A percentile compares a stretch with the other conserved stretches of the same genome.
These are phyloP conservation scores for Penicillium tannophilum DNA, from an alignment of 495 filamentous ascomycete genomes.

Conservation along the genomic window DNA sequence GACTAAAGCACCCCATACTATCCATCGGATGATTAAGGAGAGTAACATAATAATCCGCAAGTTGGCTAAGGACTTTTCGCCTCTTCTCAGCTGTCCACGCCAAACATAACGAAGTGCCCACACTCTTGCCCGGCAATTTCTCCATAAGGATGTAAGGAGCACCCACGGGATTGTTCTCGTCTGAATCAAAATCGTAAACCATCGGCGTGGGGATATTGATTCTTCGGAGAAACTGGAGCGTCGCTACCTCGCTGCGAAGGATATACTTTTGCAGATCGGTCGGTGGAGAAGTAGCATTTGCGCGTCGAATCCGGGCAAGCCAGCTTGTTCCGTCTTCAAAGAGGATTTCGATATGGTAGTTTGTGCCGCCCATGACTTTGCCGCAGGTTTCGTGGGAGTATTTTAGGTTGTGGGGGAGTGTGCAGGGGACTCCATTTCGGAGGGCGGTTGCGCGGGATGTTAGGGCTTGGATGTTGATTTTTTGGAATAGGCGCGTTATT, in stretches of 20 bases:
- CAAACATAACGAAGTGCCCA: constrained; percentile 30
- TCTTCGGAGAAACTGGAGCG: constrained; percentile 33
- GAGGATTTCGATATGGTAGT: constrained; percentile 32
- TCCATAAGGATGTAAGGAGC: constrained; percentile 46
- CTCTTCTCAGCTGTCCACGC: constrained; percentile 25
- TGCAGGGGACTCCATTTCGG: constrained; percentile 30
- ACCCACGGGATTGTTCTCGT: constrained; percentile 38
- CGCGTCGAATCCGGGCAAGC: constrained; percentile 30
- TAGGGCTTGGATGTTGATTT: constrained; percentile 33
- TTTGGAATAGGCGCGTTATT: constrained; percentile 30
- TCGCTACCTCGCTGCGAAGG: constrained; percentile 35
- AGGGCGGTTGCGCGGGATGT: constrained; percentile 20
- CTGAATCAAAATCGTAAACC: constrained; percentile 31
- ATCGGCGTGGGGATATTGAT: constrained; percentile 32
- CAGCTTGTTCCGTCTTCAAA: constrained; percentile 33
- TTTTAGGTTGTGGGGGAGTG: constrained; percentile 22
- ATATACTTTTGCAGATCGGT: constrained; percentile 33
- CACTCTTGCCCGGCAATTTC: constrained; percentile 38
- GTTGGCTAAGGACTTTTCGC: constrained; percentile 37
- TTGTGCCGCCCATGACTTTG: constrained; percentile 42
- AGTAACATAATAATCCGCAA: constrained; percentile 45
- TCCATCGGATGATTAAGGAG: constrained; percentile 35
- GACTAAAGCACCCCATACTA: constrained; percentile 30
- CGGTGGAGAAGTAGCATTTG: constrained; percentile 35
- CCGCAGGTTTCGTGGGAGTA: constrained; percentile 30